phyloP scores from a whole-genome alignment of 1,139 yeast species.

The Pichia sp. region DNA sequence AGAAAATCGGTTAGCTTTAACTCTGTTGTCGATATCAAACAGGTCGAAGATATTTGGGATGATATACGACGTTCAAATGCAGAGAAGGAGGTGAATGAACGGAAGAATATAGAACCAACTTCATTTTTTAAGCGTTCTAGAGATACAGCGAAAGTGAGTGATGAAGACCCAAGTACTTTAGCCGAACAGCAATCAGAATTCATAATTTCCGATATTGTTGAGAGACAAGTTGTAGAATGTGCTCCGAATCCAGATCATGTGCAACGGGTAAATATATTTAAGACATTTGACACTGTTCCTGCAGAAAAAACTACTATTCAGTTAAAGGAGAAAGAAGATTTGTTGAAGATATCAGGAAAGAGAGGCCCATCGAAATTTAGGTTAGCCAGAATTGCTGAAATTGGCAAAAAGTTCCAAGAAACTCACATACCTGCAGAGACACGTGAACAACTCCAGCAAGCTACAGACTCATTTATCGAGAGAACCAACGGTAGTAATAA shows the following conservation, averaged over 20 bases:
- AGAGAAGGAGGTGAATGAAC: constrained; percentile 15
- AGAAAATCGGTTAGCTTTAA: constrained; percentile 54
- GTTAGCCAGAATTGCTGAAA: constrained; percentile 19
- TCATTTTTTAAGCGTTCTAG: constrained; percentile 10
- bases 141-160: not conserved
- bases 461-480: not conserved
- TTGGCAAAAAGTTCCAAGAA: constrained; percentile 20
- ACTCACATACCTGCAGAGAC: constrained; percentile 16
- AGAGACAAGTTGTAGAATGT: constrained; percentile 17
- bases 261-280: constrained; percentile 7
- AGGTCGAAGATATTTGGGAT: constrained; percentile 54
- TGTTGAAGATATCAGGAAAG: constrained; percentile 19
- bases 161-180: not conserved
- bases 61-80: constrained; percentile 35
- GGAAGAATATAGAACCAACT: not conserved
- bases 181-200: constrained; percentile 13
- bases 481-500: not conserved
- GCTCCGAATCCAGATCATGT: not conserved
- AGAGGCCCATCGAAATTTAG: constrained; percentile 17
- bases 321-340: not conserved
- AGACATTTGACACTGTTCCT: constrained; percentile 10
- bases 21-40: constrained; percentile 49
- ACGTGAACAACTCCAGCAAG: constrained; percentile 9
- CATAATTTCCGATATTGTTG: constrained; percentile 27
- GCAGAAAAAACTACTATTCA: constrained; percentile 8